These are phyloP conservation scores for Salix koriyanagi DNA, from an alignment of 345 rosid genomes.

Conservation along the genomic window DNA sequence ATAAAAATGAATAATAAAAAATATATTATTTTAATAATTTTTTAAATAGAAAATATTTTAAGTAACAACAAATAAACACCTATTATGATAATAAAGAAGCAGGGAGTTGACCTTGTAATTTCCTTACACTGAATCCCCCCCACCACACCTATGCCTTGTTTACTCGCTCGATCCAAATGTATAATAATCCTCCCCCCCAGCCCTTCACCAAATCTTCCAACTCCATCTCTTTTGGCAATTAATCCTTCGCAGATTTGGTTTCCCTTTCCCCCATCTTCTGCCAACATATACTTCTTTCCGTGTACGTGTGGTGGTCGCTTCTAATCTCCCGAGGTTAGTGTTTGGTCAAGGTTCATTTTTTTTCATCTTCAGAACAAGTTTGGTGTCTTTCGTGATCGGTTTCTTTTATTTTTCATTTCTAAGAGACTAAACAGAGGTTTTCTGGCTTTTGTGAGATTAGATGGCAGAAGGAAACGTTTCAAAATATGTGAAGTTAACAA, in stretches of 20 bases:
- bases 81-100: neutral
- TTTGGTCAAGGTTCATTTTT: neutral
- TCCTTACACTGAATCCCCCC: too few species aligned
- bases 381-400: neutral
- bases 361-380: neutral
- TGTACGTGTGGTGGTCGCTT: neutral
- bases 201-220: neutral
- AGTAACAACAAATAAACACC: too few species aligned
- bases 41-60: too few species aligned
- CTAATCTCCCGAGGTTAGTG: neutral
- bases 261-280: neutral
- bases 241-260: neutral
- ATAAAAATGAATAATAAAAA: too few species aligned
- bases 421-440: neutral
- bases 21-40: too few species aligned
- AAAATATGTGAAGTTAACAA: conserved; percentile 71
- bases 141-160: too few species aligned
- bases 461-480: conserved; percentile 85
- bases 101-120: conserved; percentile 7
- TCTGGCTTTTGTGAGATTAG: conserved; percentile 19
- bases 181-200: neutral
- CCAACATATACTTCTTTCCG: neutral
- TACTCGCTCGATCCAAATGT: neutral
- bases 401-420: neutral
- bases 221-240: neutral